A percentile compares a stretch with the other conserved stretches of the same genome.
These are phyloP conservation scores for Halteria grandinella DNA, from an alignment of 73 alveolate species.

Conservation along the genomic window DNA sequence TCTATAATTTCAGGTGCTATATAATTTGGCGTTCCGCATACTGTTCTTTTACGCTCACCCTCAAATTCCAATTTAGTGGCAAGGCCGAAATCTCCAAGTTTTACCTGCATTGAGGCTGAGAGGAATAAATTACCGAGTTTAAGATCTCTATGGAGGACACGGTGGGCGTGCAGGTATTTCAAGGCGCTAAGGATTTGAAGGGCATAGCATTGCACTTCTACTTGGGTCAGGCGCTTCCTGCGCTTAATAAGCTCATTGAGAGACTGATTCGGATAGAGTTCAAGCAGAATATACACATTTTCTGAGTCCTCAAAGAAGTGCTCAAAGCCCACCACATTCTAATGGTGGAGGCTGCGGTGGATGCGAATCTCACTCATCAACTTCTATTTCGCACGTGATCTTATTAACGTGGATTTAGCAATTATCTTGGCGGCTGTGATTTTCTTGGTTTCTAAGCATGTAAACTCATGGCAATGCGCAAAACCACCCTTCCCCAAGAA, in stretches of 20 bases:
- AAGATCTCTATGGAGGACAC: conserved; percentile 90
- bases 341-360: conserved; percentile 82
- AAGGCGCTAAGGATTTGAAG: conserved; percentile 75
- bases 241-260: conserved; percentile 80
- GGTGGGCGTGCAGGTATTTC: conserved; percentile 73
- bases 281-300: conserved; percentile 82
- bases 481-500: conserved; percentile 91
- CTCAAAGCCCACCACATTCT: conserved; percentile 82
- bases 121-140: conserved; percentile 91
- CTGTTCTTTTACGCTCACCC: conserved; percentile 85
- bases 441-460: conserved; percentile 72
- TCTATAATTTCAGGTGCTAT: conserved; percentile 92
- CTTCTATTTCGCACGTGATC: conserved; percentile 83
- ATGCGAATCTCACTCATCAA: conserved; percentile 84
- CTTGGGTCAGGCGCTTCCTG: conserved; percentile 82
- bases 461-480: conserved; percentile 78
- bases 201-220: conserved; percentile 84
- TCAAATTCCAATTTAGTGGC: conserved; percentile 87
- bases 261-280: conserved; percentile 85
- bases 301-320: conserved; percentile 87
- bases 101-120: conserved; percentile 78
- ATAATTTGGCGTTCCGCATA: conserved; percentile 93
- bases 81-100: conserved; percentile 89
- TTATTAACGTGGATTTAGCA: conserved; percentile 75
- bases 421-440: conserved; percentile 83